Evolutionary conservation across 805 yeast genomes (phyloP).

Genomic region (Ogataea nakhonphanomensis): DNA sequence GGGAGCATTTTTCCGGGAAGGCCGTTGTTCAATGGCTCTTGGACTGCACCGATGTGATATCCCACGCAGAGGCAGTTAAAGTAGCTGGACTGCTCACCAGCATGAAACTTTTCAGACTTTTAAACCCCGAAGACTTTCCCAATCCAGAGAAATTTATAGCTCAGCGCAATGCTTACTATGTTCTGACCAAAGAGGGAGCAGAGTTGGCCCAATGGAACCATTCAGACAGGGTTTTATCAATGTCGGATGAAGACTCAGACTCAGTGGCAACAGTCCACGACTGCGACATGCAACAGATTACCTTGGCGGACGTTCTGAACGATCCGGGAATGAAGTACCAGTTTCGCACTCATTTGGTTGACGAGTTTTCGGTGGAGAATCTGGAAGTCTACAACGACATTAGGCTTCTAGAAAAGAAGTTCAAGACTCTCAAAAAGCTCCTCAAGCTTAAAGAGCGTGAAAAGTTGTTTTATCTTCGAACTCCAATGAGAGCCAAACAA

Average conservation of each 20-base stretch:
- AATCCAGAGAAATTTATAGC: slow-evolving; percentile 7
- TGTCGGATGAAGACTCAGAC: slow-evolving; percentile 8
- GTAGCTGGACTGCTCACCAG: slow-evolving; percentile 50
- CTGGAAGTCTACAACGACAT: slow-evolving; percentile 67
- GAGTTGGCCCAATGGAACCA: slow-evolving; percentile 24
- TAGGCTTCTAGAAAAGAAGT: slow-evolving; percentile 46
- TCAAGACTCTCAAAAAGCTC: slow-evolving; percentile 41
- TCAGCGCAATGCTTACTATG: slow-evolving; percentile 23
- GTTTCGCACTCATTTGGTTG: slow-evolving; percentile 62
- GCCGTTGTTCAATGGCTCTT: slow-evolving; percentile 82
- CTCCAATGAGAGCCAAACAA: slow-evolving; percentile 23
- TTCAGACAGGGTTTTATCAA: not conserved
- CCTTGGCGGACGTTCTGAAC: slow-evolving; percentile 43
- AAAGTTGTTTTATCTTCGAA: slow-evolving; percentile 13
- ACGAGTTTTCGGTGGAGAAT: slow-evolving; percentile 70
- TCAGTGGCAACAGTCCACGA: not conserved
- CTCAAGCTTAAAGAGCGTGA: slow-evolving; percentile 29
- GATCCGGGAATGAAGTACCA: slow-evolving; percentile 77
- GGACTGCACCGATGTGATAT: slow-evolving; percentile 79
- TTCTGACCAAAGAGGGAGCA: slow-evolving; percentile 21
- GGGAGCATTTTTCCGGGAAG: slow-evolving; percentile 67
- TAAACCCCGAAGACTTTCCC: slow-evolving; percentile 26
- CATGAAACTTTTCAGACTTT: slow-evolving; percentile 42
- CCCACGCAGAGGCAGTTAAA: slow-evolving; percentile 48
- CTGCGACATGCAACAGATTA: slow-evolving; percentile 3